These are phyloP conservation scores for Vigna hirtella DNA, from an alignment of 306 rosid species.

Conservation along the genomic window DNA sequence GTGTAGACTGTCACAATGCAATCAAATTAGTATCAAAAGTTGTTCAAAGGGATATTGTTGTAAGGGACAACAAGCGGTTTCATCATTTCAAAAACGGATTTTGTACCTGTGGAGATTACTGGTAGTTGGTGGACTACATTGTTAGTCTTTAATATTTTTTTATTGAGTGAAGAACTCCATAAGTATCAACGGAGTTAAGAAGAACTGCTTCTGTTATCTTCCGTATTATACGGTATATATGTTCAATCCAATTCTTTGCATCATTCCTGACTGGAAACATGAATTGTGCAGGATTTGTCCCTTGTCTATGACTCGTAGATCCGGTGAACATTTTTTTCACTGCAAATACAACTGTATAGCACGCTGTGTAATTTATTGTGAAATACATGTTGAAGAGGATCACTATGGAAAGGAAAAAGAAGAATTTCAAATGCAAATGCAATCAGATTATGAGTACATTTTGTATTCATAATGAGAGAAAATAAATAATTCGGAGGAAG, in stretches of 20 bases:
- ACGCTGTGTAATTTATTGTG: not conserved
- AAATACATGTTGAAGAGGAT: not conserved
- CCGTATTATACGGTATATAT: not conserved
- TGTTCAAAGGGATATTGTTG: slow-evolving; percentile 65
- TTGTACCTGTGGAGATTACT: slow-evolving; percentile 87
- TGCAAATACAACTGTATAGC: not conserved
- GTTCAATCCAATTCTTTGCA: slow-evolving; percentile 2
- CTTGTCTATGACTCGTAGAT: not conserved
- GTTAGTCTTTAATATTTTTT: not conserved
- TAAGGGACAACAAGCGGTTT: slow-evolving; percentile 87
- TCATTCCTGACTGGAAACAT: not conserved
- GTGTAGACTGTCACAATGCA: slow-evolving; percentile 85
- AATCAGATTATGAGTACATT: not conserved
- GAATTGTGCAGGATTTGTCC: not conserved
- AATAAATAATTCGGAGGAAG: not conserved
- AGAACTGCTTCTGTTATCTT: slow-evolving; percentile 12
- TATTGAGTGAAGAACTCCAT: not conserved
- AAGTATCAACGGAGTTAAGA: slow-evolving; percentile 12
- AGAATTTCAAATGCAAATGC: slow-evolving; percentile 3
- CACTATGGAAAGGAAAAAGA: not conserved
- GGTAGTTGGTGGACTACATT: slow-evolving; percentile 52
- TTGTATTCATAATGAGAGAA: not conserved
- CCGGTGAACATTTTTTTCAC: not conserved
- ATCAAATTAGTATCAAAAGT: slow-evolving; percentile 72
- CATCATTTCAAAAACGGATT: slow-evolving; percentile 77